These are phyloP conservation scores for Sporothrix brasiliensis DNA, from an alignment of 2,329 filamentous ascomycete genomes.

Conservation along the genomic window DNA sequence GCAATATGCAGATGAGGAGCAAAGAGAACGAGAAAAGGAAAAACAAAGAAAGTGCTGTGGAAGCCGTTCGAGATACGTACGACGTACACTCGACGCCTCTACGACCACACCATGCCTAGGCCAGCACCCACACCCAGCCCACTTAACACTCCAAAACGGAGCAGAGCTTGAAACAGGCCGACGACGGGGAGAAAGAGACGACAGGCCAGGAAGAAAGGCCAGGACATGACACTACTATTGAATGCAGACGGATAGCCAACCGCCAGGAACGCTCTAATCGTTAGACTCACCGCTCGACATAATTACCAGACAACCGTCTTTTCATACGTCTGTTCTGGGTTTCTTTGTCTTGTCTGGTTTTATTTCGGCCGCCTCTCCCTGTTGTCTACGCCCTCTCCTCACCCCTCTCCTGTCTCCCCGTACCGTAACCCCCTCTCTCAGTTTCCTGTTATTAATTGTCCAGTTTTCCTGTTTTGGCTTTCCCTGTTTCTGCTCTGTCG, in stretches of 20 bases:
- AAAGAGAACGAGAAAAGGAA: neutral
- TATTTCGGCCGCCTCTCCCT: neutral
- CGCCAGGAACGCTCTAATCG: neutral
- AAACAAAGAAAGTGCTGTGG: neutral
- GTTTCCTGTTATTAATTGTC: conserved; percentile 1
- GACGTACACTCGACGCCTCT: neutral
- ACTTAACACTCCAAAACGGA: neutral
- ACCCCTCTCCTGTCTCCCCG: conserved; percentile 9
- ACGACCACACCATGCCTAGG: conserved; percentile 15
- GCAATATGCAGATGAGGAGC: neutral
- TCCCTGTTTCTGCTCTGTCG: conserved; percentile 12
- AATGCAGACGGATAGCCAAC: conserved; percentile 1
- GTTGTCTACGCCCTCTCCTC: neutral
- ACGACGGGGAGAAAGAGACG: neutral
- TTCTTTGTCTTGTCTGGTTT: neutral
- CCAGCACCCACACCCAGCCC: neutral
- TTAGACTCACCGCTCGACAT: conserved; percentile 13
- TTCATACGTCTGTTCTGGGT: neutral
- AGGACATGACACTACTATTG: neutral
- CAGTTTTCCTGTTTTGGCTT: conserved; percentile 7
- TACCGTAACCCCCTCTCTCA: neutral
- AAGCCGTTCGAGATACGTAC: neutral
- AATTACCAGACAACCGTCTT: neutral
- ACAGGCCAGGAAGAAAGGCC: neutral
- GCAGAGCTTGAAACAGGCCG: conserved; percentile 26